Percentiles rank a stretch among this genome's conserved stretches.
These are phyloP conservation scores for Elongisporangium prolatum DNA, from an alignment of 352 stramenopile species.

Conservation along the genomic window DNA sequence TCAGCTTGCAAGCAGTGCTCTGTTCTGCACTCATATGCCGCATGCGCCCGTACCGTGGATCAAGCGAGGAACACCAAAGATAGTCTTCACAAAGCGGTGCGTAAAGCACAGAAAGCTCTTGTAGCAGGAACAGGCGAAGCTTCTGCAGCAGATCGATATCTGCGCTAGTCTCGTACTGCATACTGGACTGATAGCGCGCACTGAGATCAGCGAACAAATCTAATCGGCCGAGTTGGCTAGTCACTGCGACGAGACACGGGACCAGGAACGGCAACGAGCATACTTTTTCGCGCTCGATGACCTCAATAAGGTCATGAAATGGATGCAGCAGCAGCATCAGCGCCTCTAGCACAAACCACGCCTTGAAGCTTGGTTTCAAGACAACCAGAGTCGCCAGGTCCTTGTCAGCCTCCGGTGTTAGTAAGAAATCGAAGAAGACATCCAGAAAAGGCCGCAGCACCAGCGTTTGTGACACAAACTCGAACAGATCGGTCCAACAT, in stretches of 20 bases:
- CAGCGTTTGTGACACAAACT: constrained; percentile 15
- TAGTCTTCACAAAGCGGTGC: constrained; percentile 9
- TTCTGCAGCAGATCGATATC: constrained; percentile 7
- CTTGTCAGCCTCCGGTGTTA: constrained; percentile 4
- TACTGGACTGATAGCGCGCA: constrained; percentile 3
- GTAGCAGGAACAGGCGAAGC: constrained; percentile 10
- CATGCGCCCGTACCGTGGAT: constrained; percentile 40
- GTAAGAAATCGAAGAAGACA: constrained; percentile 9
- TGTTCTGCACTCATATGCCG: constrained; percentile 35
- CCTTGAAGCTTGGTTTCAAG: constrained; percentile 7
- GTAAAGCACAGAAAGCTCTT: constrained; percentile 10
- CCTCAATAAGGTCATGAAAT: constrained; percentile 35
- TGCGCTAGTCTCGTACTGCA: not conserved
- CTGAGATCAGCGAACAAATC: constrained; percentile 24
- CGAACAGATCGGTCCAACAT: constrained; percentile 19
- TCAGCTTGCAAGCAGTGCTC: constrained; percentile 10
- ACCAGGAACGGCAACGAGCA: constrained; percentile 33
- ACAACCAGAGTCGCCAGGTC: not conserved
- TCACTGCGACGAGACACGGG: constrained; percentile 28
- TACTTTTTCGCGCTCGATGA: constrained; percentile 26
- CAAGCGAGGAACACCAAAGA: constrained; percentile 35
- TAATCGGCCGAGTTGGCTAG: constrained; percentile 20
- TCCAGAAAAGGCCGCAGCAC: constrained; percentile 17
- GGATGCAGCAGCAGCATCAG: constrained; percentile 31
- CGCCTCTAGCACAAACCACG: constrained; percentile 36